Conservation (phyloP, 169 alveolate genomes). For the Babesia microti region DNA sequence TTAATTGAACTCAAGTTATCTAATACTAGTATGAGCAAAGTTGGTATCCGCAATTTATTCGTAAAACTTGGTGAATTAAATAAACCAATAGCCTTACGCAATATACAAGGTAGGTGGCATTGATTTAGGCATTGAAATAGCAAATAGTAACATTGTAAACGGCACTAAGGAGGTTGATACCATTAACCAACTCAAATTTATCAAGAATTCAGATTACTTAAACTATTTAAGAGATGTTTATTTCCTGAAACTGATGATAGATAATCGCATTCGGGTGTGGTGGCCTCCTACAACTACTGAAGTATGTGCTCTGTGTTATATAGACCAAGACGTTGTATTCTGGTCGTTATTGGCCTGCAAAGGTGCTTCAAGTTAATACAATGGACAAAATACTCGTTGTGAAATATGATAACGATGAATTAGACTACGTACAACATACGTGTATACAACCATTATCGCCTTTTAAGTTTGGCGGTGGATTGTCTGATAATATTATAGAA, state of each 20-base stretch:
- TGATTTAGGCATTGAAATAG: too few relatives aligned
- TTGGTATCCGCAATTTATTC: too few relatives aligned
- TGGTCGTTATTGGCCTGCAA: slow-evolving; percentile 56
- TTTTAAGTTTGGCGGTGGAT: slow-evolving; percentile 36
- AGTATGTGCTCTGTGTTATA: too few relatives aligned
- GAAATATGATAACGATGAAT: slow-evolving; percentile 37
- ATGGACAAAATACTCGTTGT: slow-evolving; percentile 44
- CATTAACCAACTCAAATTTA: too few relatives aligned
- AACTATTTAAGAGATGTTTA: slow-evolving; percentile 18
- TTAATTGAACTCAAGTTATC: slow-evolving; percentile 10
- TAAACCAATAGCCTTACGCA: too few relatives aligned
- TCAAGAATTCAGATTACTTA: too few relatives aligned
- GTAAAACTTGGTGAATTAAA: too few relatives aligned
- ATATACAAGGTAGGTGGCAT: too few relatives aligned
- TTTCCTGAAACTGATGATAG: slow-evolving; percentile 26
- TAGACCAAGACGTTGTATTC: slow-evolving; percentile 34
- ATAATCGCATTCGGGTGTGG: slow-evolving; percentile 34
- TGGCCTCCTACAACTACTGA: slow-evolving; percentile 44
- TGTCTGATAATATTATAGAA: slow-evolving; percentile 1
- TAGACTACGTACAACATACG: slow-evolving; percentile 36
- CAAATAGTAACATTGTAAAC: too few relatives aligned
- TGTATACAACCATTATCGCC: slow-evolving; percentile 27
- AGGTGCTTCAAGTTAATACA: slow-evolving; percentile 43
- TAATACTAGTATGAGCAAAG: slow-evolving; percentile 10
- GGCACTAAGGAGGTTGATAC: too few relatives aligned